A percentile compares a stretch with the other conserved stretches of the same genome.
Conservation (phyloP, 169 alveolate genomes). For the Plasmodium falciparum region DNA sequence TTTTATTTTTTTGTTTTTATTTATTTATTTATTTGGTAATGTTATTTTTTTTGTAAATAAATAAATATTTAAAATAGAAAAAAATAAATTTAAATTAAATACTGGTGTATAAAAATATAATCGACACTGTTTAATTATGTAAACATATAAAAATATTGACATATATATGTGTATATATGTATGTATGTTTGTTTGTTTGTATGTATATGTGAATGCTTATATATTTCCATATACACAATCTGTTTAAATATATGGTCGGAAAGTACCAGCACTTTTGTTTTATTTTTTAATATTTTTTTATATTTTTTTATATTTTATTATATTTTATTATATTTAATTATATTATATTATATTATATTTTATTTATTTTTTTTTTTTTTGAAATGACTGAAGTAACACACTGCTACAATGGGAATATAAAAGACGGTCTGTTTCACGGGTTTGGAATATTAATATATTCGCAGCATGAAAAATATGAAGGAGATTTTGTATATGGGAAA, state of each 20-base stretch:
- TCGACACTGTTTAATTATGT: neutral
- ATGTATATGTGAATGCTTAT: neutral
- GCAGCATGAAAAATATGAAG: constrained; percentile 95
- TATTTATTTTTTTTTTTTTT: constrained; percentile 1
- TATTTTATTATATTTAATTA: too few species aligned
- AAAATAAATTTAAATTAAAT: too few species aligned
- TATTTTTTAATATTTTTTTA: too few species aligned
- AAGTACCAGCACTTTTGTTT: too few species aligned
- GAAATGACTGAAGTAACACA: constrained; percentile 77
- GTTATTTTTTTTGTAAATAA: too few species aligned
- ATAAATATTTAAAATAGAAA: too few species aligned
- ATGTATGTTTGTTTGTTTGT: neutral
- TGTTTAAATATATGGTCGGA: neutral
- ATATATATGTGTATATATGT: neutral
- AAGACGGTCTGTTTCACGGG: constrained; percentile 95
- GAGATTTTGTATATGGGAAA: constrained; percentile 95
- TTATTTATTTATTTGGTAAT: too few species aligned
- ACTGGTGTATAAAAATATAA: too few species aligned
- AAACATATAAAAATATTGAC: neutral
- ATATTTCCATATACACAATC: neutral
- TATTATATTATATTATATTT: neutral
- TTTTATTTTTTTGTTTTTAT: too few species aligned
- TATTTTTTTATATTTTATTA: too few species aligned
- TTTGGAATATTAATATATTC: constrained; percentile 90
- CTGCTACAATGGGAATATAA: constrained; percentile 93